Conservation (phyloP, 495 filamentous ascomycete species). For the Glarea lozoyensis region DNA sequence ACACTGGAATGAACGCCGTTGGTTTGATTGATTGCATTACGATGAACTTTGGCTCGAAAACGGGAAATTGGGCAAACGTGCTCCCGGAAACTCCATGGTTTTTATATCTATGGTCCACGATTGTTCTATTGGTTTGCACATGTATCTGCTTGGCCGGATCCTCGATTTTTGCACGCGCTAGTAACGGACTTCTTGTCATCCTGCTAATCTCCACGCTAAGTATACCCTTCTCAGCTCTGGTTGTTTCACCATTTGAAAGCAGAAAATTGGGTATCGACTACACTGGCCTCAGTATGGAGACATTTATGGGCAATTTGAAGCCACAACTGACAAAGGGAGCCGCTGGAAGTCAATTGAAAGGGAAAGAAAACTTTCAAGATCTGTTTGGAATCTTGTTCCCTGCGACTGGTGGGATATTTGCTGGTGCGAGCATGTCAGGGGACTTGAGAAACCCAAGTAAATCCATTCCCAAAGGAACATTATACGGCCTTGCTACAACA, state of each 20-base stretch:
- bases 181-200: constrained; percentile 68
- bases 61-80: constrained; percentile 49
- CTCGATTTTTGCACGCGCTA: constrained; percentile 70
- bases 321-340: constrained; percentile 59
- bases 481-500: constrained; percentile 67
- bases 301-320: constrained; percentile 61
- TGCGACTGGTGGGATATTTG: constrained; percentile 60
- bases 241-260: constrained; percentile 57
- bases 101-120: constrained; percentile 70
- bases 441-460: constrained; percentile 78
- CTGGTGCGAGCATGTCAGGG: constrained; percentile 85
- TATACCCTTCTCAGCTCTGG: constrained; percentile 67
- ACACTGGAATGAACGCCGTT: constrained; percentile 83
- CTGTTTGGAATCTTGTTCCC: constrained; percentile 85
- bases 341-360: constrained; percentile 55
- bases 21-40: constrained; percentile 77
- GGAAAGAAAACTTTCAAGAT: constrained; percentile 68
- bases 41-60: constrained; percentile 58
- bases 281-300: constrained; percentile 62
- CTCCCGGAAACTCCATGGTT: constrained; percentile 67
- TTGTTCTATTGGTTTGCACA: constrained; percentile 65
- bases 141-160: constrained; percentile 72
- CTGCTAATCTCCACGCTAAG: constrained; percentile 69
- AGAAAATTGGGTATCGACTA: constrained; percentile 56
- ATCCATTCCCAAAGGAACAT: constrained; percentile 72